Evolutionary conservation across 2,329 filamentous ascomycete species (phyloP), one percentile per base, ranked within the genome.

Genomic region (Alternaria longipes): DNA sequence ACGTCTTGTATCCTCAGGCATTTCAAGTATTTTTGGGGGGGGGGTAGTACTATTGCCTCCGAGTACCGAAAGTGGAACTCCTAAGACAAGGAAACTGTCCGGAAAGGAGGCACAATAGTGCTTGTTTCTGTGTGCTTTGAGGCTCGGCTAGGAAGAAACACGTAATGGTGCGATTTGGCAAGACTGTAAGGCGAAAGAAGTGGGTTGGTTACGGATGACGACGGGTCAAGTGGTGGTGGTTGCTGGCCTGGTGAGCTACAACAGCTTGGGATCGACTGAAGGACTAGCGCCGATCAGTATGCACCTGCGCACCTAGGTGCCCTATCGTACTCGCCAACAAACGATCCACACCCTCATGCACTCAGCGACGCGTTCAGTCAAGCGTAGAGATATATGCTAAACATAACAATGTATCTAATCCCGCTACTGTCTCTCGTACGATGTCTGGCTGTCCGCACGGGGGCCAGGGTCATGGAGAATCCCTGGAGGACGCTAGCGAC

Each of bases 401-500:
- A 46, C 54, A 58, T 22, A 24, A 26, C 49, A 53, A 34, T 45
- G 54, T 50, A 53, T 40, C 56, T 51, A 34, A 44, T 55, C 36
- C 44, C 36, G 54, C 58, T 30, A 41, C 55, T 52, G 54, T 54
- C 58, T 59, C 54, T 59, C 54, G 61, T 59, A 63, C 58, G 54
- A 58, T 50, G 32, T 20, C 22, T 50, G 46, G 14, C 42, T 45
- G 28, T 62, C 53, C 44, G 59, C 56, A 62, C 57, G 61, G 68
- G 68, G 68, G 54, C 68, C 68, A 63, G 68, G 68, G 68, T 64
- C 46, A 45, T 34, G 59, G 40, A 59, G 47, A 49, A 64, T 65
- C 63, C 63, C 54, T 61, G 56, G 26, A 41, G 28, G 56, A 55
- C 51, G 45, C 54, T 68, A 65, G 56, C 51, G 44, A 47, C 52